These are phyloP conservation scores for Solanum hybrid DNA, from an alignment of 305 asterid genomes.

Conservation along the genomic window DNA sequence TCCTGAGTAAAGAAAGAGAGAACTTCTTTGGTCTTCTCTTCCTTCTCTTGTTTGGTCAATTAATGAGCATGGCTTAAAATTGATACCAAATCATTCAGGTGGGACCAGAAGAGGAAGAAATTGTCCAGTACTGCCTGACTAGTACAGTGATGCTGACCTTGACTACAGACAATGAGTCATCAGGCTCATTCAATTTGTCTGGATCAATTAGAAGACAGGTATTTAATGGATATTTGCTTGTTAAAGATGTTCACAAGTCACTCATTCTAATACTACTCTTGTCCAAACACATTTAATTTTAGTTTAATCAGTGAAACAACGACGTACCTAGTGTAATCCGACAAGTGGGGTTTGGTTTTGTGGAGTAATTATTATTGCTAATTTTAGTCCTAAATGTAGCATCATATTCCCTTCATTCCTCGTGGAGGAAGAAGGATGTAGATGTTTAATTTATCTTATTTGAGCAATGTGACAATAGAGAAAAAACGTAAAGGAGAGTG, in stretches of 20 bases:
- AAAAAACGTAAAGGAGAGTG: background rate
- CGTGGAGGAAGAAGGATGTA: background rate
- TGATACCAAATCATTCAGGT: slow-evolving; percentile 34
- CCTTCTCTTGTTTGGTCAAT: background rate
- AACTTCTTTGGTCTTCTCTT: background rate
- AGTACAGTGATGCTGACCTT: slow-evolving; percentile 90
- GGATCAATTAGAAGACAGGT: slow-evolving; percentile 99
- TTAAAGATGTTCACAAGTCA: background rate
- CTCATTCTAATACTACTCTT: background rate
- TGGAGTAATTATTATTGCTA: background rate
- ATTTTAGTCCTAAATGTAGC: background rate
- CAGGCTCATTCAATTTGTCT: slow-evolving; percentile 86
- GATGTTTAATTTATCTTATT: background rate
- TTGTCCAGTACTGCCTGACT: slow-evolving; percentile 74
- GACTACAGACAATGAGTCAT: slow-evolving; percentile 75
- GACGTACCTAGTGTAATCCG: background rate
- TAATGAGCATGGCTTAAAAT: background rate
- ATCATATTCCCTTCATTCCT: background rate
- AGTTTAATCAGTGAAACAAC: background rate
- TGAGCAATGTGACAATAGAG: background rate
- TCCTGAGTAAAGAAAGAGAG: slow-evolving; percentile 4
- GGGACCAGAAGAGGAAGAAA: slow-evolving; percentile 69
- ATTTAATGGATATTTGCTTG: slow-evolving; percentile 2
- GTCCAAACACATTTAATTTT: background rate
- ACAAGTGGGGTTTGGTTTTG: background rate